Evolutionary conservation across 1,139 yeast species (phyloP).

Genomic region (Blastobotrys raffinosifermentans): DNA sequence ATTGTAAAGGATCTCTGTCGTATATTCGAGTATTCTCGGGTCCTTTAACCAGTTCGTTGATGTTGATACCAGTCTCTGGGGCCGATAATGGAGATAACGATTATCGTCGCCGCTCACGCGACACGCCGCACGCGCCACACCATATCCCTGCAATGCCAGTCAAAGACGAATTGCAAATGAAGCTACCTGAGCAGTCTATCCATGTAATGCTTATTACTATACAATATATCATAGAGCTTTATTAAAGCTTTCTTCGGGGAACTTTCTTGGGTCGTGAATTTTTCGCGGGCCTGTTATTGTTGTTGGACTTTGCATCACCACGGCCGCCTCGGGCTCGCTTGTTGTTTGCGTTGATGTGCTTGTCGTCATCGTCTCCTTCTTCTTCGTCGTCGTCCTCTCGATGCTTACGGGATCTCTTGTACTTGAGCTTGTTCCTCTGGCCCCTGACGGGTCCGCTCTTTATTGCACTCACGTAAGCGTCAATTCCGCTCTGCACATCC

Average conservation of each 20-base stretch:
- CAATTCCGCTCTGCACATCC: constrained; percentile 58
- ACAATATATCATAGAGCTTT: no score
- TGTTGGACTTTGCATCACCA: not conserved
- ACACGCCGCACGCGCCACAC: no score
- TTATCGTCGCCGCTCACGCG: no score
- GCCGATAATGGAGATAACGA: no score
- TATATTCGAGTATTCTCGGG: no score
- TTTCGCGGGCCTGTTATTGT: not conserved
- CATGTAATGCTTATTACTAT: no score
- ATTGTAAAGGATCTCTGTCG: not conserved
- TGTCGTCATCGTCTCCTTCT: constrained; percentile 16
- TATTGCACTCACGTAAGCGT: constrained; percentile 91
- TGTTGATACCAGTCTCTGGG: no score
- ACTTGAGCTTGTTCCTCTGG: constrained; percentile 84
- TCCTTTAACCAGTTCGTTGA: no score
- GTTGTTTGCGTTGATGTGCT: no score
- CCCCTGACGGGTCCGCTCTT: constrained; percentile 91
- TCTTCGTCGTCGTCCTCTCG: constrained; percentile 49
- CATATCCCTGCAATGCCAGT: no score
- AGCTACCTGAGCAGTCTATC: no score
- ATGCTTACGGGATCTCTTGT: constrained; percentile 54
- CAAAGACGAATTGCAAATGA: no score
- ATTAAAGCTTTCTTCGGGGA: not conserved
- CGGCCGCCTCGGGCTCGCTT: not conserved
- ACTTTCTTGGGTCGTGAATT: not conserved